phyloP scores from a whole-genome alignment of 805 yeast genomes.

The Ogataea angusta region DNA sequence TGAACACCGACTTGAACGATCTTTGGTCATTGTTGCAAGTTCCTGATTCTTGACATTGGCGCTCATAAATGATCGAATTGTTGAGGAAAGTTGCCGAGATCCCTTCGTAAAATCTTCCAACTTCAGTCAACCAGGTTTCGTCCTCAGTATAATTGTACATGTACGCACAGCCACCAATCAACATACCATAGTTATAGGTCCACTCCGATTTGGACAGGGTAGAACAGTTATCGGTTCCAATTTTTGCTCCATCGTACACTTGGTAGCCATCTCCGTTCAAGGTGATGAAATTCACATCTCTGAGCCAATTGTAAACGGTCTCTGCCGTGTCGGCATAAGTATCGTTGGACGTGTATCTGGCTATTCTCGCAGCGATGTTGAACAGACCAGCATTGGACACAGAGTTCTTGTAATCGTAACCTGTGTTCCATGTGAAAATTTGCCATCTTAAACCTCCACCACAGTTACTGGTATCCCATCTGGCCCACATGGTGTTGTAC shows the following conservation, averaged over 20 bases:
- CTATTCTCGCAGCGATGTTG: constrained; percentile 78
- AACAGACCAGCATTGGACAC: constrained; percentile 83
- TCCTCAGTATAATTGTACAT: constrained; percentile 59
- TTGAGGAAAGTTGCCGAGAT: constrained; percentile 43
- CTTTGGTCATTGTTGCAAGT: constrained; percentile 74
- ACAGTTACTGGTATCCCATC: constrained; percentile 69
- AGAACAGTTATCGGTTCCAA: constrained; percentile 43
- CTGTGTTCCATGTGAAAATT: constrained; percentile 83
- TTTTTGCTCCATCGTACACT: constrained; percentile 59
- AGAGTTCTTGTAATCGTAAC: constrained; percentile 84
- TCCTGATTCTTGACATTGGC: constrained; percentile 50
- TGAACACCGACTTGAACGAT: constrained; percentile 66
- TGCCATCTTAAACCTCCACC: constrained; percentile 91
- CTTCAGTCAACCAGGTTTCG: constrained; percentile 39
- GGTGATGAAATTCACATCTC: constrained; percentile 21
- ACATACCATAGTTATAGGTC: constrained; percentile 69
- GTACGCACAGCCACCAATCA: constrained; percentile 67
- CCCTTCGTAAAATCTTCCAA: constrained; percentile 37
- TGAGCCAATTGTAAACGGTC: constrained; percentile 67
- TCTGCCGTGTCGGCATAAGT: constrained; percentile 74
- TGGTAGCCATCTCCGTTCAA: constrained; percentile 31
- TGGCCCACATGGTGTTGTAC: constrained; percentile 73
- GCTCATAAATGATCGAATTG: constrained; percentile 54
- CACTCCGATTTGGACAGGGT: constrained; percentile 51
- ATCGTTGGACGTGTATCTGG: constrained; percentile 70